Evolutionary conservation across 2,329 filamentous ascomycete species (phyloP).

Genomic region (Penicillium palitans): DNA sequence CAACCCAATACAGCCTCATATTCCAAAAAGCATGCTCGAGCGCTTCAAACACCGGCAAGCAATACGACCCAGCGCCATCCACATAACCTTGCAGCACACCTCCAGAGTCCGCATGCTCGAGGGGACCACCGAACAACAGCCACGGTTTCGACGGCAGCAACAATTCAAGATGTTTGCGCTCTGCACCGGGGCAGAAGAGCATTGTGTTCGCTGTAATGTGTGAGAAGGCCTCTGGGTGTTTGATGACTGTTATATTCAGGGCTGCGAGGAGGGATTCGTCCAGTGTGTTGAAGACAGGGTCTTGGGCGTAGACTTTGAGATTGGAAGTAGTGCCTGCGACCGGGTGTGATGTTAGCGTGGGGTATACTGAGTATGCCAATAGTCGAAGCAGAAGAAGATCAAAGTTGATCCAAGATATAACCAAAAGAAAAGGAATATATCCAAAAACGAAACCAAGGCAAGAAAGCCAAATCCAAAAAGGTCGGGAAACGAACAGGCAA

Average conservation of each 20-base stretch:
- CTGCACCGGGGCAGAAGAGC: constrained; percentile 62
- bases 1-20: constrained; percentile 35
- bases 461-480: neutral
- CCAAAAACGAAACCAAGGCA: neutral
- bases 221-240: constrained; percentile 55
- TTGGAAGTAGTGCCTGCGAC: constrained; percentile 22
- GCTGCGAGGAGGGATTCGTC: constrained; percentile 41
- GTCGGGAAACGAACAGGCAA: constrained; percentile 25
- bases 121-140: constrained; percentile 58
- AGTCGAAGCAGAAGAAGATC: too few relatives aligned
- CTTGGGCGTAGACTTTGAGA: constrained; percentile 49
- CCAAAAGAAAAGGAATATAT: neutral
- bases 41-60: constrained; percentile 32
- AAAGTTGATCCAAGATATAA: neutral
- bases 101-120: constrained; percentile 35
- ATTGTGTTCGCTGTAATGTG: constrained; percentile 53
- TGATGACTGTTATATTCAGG: constrained; percentile 40
- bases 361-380: neutral
- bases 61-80: constrained; percentile 23
- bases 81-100: constrained; percentile 25
- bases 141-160: constrained; percentile 53
- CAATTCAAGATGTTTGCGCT: constrained; percentile 53
- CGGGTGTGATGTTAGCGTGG: neutral
- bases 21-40: constrained; percentile 42
- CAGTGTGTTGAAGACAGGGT: constrained; percentile 53